Evolutionary conservation across 192 early-diverging fungal species (phyloP).

Genomic region (Allomyces macrogynus): DNA sequence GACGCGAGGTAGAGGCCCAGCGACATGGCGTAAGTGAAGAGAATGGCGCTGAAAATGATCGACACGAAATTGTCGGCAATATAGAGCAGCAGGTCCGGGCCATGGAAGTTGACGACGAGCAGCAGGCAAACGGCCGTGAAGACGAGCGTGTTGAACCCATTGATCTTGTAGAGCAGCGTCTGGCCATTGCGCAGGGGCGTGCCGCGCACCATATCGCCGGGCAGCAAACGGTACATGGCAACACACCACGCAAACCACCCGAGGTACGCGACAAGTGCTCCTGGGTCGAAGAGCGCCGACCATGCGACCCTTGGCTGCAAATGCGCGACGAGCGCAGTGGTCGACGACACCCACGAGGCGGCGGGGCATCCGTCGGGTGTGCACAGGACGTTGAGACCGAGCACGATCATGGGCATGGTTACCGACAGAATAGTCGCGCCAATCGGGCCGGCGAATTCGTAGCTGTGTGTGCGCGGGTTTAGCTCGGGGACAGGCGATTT

Average conservation of each 20-base stretch:
- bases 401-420: conserved; percentile 17
- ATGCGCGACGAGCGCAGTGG: conserved; percentile 3
- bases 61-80: conserved; percentile 59
- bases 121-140: conserved; percentile 23
- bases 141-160: conserved; percentile 43
- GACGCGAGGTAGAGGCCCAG: conserved; percentile 53
- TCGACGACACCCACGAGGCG: conserved; percentile 8
- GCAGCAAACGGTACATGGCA: conserved; percentile 40
- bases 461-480: conserved; percentile 45
- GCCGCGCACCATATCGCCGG: conserved; percentile 43
- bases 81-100: conserved; percentile 48
- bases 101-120: conserved; percentile 21
- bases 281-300: conserved; percentile 17
- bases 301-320: conserved; percentile 6
- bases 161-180: conserved; percentile 62
- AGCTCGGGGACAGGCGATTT: conserved; percentile 4
- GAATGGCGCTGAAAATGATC: conserved; percentile 40
- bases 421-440: conserved; percentile 35
- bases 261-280: conserved; percentile 30
- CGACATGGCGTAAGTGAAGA: conserved; percentile 42
- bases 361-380: conserved; percentile 35
- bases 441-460: conserved; percentile 60
- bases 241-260: conserved; percentile 57
- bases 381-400: conserved; percentile 22
- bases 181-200: conserved; percentile 46